Conservation (phyloP, 1,139 yeast genomes). For the Candida anutae region DNA sequence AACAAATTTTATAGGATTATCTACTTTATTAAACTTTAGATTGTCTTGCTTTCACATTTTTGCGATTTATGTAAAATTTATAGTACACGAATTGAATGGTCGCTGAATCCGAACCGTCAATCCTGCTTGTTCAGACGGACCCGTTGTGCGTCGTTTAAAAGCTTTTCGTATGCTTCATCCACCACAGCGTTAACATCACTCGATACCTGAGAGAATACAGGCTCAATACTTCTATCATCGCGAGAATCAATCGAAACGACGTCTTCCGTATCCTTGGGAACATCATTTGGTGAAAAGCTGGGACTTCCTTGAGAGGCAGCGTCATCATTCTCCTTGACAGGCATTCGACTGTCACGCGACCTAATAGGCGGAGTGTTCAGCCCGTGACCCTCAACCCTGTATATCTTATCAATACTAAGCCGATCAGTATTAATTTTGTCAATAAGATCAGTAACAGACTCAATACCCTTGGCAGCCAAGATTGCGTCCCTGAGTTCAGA, state of each 20-base stretch:
- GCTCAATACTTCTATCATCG: too few species aligned
- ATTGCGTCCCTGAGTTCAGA: conserved; percentile 70
- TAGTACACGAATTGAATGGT: too few species aligned
- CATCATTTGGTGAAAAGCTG: conserved; percentile 2
- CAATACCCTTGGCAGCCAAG: conserved; percentile 70
- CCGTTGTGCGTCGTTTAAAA: conserved; percentile 57
- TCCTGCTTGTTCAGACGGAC: conserved; percentile 44
- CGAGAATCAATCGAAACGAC: conserved; percentile 26
- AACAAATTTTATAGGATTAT: neutral
- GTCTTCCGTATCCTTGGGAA: conserved; percentile 1
- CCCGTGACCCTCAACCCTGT: conserved; percentile 12
- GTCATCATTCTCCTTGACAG: neutral
- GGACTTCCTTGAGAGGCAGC: conserved; percentile 3
- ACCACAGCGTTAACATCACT: conserved; percentile 23
- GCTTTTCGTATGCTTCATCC: conserved; percentile 64
- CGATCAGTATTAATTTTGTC: conserved; percentile 51
- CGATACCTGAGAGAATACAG: too few species aligned
- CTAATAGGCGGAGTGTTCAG: neutral
- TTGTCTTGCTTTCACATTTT: too few species aligned
- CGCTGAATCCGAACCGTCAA: too few species aligned
- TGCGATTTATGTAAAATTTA: too few species aligned
- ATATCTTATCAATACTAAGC: conserved; percentile 49
- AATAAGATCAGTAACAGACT: conserved; percentile 63
- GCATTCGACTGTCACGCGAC: neutral
- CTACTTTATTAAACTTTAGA: neutral